Conservation (phyloP, 106 monocot species). For the Dioscorea zingiberensis region DNA sequence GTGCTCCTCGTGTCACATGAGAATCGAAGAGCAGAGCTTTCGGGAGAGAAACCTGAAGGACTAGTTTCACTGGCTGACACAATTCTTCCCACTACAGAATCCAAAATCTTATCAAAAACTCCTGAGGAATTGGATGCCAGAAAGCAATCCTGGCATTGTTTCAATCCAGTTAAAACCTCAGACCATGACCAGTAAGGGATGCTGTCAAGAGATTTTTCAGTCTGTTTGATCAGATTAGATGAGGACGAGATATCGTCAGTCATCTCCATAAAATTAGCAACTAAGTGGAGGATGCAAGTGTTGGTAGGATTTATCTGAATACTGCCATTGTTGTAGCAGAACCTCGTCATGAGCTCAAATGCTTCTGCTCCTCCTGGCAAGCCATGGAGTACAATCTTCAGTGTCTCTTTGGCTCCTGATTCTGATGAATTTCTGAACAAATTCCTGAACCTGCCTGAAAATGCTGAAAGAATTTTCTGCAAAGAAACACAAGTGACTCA, state of each 20-base stretch:
- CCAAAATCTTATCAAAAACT: slow-evolving; percentile 39
- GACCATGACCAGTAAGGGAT: slow-evolving; percentile 64
- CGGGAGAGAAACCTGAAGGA: slow-evolving; percentile 62
- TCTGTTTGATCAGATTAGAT: slow-evolving; percentile 29
- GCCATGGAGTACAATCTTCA: slow-evolving; percentile 46
- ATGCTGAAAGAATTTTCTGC: slow-evolving; percentile 64
- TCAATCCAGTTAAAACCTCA: slow-evolving; percentile 47
- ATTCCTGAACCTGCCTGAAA: slow-evolving; percentile 41
- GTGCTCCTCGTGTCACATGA: slow-evolving; percentile 68
- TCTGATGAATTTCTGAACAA: slow-evolving; percentile 27
- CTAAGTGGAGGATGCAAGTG: slow-evolving; percentile 37
- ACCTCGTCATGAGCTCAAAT: slow-evolving; percentile 54
- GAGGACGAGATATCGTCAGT: slow-evolving; percentile 10
- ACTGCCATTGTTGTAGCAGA: slow-evolving; percentile 51
- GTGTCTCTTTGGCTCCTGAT: slow-evolving; percentile 13
- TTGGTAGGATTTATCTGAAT: slow-evolving; percentile 41
- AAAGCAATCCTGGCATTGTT: slow-evolving; percentile 52
- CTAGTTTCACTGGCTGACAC: slow-evolving; percentile 34
- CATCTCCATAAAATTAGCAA: slow-evolving; percentile 58
- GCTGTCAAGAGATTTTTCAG: slow-evolving; percentile 33
- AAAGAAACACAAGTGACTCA: background rate
- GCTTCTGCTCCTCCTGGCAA: slow-evolving; percentile 69
- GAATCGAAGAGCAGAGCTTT: slow-evolving; percentile 59
- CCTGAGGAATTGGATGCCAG: slow-evolving; percentile 16
- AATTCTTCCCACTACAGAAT: slow-evolving; percentile 54